A percentile compares a stretch with the other conserved stretches of the same genome.
Conservation (phyloP, 352 stramenopile genomes). For the Phytophthora pistaciae region DNA sequence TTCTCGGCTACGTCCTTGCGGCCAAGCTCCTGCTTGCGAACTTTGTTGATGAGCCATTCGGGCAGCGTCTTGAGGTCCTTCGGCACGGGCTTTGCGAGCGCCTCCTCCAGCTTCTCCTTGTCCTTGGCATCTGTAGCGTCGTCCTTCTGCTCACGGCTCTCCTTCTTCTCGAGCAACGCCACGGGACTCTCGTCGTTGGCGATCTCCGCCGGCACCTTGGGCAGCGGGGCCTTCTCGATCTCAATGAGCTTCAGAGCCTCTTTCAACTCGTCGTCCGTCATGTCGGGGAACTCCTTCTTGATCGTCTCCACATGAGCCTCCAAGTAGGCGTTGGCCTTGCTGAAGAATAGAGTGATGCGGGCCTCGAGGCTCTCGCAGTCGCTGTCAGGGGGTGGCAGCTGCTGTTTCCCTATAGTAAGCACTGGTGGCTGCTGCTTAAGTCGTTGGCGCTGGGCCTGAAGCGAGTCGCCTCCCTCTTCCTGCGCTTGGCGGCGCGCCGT, state of each 20-base stretch:
- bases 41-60: conserved; percentile 81
- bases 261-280: conserved; percentile 43
- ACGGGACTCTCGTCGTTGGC: conserved; percentile 14
- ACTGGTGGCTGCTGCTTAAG: conserved; percentile 42
- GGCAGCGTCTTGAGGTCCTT: conserved; percentile 74
- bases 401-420: conserved; percentile 65
- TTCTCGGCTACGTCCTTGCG: conserved; percentile 50
- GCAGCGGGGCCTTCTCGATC: conserved; percentile 45
- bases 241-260: conserved; percentile 49
- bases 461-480: conserved; percentile 24
- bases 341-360: conserved; percentile 57
- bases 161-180: conserved; percentile 25
- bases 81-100: conserved; percentile 69
- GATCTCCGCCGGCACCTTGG: conserved; percentile 28
- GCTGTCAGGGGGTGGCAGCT: conserved; percentile 33
- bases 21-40: conserved; percentile 64
- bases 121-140: neutral
- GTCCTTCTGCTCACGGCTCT: conserved; percentile 13
- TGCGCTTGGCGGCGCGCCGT: conserved; percentile 27
- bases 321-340: conserved; percentile 46
- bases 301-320: conserved; percentile 29
- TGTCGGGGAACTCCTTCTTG: conserved; percentile 35
- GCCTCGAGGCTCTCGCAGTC: conserved; percentile 52
- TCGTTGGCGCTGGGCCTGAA: conserved; percentile 25
- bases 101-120: conserved; percentile 49